phyloP scores from a whole-genome alignment of 805 yeast genomes.

The Ogataea glucozyma region DNA sequence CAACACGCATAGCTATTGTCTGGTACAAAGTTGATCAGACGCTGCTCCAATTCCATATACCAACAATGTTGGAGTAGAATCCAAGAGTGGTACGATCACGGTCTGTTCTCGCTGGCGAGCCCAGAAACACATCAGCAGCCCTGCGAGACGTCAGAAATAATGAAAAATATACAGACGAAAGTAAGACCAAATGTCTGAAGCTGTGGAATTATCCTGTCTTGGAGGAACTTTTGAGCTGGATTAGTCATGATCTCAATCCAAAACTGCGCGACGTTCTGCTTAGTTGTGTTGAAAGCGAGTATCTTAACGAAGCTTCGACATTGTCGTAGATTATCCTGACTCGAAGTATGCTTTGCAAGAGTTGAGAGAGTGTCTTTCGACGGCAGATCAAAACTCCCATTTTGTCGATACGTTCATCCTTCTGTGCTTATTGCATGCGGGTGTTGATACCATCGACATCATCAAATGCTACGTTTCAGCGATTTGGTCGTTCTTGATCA shows the following conservation, averaged over 20 bases:
- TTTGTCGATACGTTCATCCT: slow-evolving; percentile 53
- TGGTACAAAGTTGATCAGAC: no score
- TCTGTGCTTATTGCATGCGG: slow-evolving; percentile 69
- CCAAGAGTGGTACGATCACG: slow-evolving; percentile 16
- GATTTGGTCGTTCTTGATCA: slow-evolving; percentile 64
- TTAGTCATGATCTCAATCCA: slow-evolving; percentile 41
- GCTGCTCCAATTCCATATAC: slow-evolving; percentile 28
- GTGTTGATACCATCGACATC: slow-evolving; percentile 74
- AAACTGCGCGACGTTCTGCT: slow-evolving; percentile 24
- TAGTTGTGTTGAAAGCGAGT: slow-evolving; percentile 14
- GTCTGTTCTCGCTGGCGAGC: slow-evolving; percentile 16
- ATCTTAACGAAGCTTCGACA: slow-evolving; percentile 46
- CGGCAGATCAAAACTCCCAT: slow-evolving; percentile 48
- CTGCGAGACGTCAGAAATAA: slow-evolving; percentile 19
- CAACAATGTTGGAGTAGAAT: slow-evolving; percentile 19
- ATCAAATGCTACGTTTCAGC: slow-evolving; percentile 69
- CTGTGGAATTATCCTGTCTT: slow-evolving; percentile 44
- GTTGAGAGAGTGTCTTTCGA: slow-evolving; percentile 50
- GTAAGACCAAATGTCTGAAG: slow-evolving; percentile 31
- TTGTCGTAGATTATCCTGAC: slow-evolving; percentile 54
- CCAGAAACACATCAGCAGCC: slow-evolving; percentile 15
- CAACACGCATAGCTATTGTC: no score
- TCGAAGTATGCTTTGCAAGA: slow-evolving; percentile 58
- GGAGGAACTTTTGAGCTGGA: slow-evolving; percentile 38
- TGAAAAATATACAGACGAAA: slow-evolving; percentile 20